Conservation (phyloP, 257 asterid genomes). For the Thymus mandschuricus region DNA sequence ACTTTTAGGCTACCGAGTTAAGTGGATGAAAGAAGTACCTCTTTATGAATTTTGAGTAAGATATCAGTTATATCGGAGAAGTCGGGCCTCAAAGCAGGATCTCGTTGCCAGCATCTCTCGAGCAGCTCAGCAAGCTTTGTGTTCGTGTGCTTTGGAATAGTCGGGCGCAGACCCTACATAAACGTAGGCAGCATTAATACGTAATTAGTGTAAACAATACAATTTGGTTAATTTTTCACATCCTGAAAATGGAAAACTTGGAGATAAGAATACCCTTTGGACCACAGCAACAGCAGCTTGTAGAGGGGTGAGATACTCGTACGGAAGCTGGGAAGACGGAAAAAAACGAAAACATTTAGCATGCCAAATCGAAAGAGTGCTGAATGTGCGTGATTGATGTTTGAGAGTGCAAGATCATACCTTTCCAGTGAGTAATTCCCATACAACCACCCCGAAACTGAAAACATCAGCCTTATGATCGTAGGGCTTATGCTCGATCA, state of each 20-base stretch:
- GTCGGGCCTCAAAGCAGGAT: slow-evolving; percentile 80
- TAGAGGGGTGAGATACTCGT: slow-evolving; percentile 86
- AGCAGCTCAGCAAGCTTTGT: slow-evolving; percentile 79
- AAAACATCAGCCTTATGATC: slow-evolving; percentile 94
- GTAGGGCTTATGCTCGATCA: slow-evolving; percentile 90
- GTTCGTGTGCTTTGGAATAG: slow-evolving; percentile 75
- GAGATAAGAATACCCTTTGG: slow-evolving; percentile 62
- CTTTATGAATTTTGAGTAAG: slow-evolving; percentile 62
- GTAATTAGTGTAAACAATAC: neutral
- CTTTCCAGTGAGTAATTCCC: slow-evolving; percentile 97
- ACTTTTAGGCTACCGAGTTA: neutral
- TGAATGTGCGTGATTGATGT: neutral
- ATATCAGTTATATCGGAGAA: slow-evolving; percentile 72
- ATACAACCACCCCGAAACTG: slow-evolving; percentile 87
- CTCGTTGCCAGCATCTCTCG: slow-evolving; percentile 94
- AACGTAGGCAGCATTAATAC: neutral
- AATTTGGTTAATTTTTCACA: neutral
- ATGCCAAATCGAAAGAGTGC: neutral
- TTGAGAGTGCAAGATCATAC: slow-evolving; percentile 38
- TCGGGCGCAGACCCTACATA: slow-evolving; percentile 84
- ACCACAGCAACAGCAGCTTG: slow-evolving; percentile 99
- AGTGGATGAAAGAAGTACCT: slow-evolving; percentile 47
- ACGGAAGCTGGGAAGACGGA: slow-evolving; percentile 67
- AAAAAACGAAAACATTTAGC: slow-evolving; percentile 5
- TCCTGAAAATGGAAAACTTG: slow-evolving; percentile 18